These are phyloP conservation scores for Grosmannia penicillata DNA, from an alignment of 2,329 filamentous ascomycete genomes.

Conservation along the genomic window DNA sequence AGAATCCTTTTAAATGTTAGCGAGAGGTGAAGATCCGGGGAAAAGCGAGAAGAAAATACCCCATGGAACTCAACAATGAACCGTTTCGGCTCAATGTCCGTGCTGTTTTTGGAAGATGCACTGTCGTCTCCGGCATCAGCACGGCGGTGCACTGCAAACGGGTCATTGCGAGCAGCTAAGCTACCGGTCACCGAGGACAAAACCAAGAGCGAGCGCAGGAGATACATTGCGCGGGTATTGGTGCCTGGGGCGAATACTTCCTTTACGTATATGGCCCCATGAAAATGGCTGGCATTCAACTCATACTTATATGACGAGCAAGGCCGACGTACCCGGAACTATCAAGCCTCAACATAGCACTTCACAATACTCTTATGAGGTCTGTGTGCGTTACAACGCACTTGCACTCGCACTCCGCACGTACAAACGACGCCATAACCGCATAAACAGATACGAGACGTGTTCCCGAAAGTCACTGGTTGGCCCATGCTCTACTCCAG, in stretches of 20 bases:
- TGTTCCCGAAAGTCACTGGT: not conserved
- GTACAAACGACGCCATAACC: no score
- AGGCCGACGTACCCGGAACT: no score
- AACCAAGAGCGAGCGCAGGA: slow-evolving; percentile 1
- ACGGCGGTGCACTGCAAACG: not conserved
- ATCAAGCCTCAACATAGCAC: not conserved
- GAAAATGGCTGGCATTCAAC: not conserved
- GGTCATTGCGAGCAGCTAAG: not conserved
- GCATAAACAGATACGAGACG: not conserved
- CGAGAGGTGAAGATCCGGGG: not conserved
- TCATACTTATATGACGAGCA: no score
- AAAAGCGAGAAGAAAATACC: not conserved
- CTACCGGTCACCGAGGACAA: not conserved
- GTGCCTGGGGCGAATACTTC: not conserved
- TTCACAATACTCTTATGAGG: no score
- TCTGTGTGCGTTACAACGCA: no score
- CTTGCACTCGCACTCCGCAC: no score
- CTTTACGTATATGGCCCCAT: not conserved
- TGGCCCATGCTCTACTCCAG: not conserved
- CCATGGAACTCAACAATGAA: slow-evolving; percentile 1
- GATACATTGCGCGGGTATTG: not conserved
- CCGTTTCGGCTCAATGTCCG: not conserved
- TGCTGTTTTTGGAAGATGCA: not conserved
- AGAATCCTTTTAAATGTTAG: not conserved
- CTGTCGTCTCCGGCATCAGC: not conserved